These are phyloP conservation scores for Populus trichocarpa DNA, from an alignment of 441 rosid genomes.

Conservation along the genomic window DNA sequence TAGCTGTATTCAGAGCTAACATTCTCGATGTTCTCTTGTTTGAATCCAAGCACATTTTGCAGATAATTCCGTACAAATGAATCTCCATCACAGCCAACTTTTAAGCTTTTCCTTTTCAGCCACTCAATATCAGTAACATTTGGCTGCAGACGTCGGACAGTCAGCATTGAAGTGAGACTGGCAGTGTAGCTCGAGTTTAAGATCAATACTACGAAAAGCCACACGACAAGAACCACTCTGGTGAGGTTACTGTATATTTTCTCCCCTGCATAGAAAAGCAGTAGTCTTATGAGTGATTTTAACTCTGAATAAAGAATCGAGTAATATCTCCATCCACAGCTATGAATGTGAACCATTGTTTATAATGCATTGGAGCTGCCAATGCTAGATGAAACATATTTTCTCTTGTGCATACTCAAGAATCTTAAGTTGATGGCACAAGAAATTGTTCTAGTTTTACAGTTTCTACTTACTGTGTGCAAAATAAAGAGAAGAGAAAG, in stretches of 20 bases:
- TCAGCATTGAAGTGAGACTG: conserved; percentile 47
- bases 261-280: conserved; percentile 35
- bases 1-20: conserved; percentile 13
- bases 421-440: too few relatives aligned
- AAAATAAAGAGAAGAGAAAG: conserved; percentile 41
- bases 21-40: conserved; percentile 20
- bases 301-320: background rate
- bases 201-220: conserved; percentile 51
- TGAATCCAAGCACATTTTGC: conserved; percentile 23
- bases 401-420: background rate
- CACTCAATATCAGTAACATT: conserved; percentile 28
- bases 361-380: background rate
- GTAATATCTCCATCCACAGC: background rate
- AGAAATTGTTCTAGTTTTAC: background rate
- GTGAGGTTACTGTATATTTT: conserved; percentile 32
- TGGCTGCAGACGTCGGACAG: conserved; percentile 33
- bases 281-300: background rate
- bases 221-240: conserved; percentile 40
- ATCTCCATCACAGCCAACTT: conserved; percentile 37
- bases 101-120: conserved; percentile 24
- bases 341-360: background rate
- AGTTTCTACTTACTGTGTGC: conserved; percentile 23
- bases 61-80: conserved; percentile 37
- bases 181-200: conserved; percentile 55
- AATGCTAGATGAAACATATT: background rate